These are phyloP conservation scores for Collariella sp. DNA, from an alignment of 495 filamentous ascomycete genomes.

Conservation along the genomic window DNA sequence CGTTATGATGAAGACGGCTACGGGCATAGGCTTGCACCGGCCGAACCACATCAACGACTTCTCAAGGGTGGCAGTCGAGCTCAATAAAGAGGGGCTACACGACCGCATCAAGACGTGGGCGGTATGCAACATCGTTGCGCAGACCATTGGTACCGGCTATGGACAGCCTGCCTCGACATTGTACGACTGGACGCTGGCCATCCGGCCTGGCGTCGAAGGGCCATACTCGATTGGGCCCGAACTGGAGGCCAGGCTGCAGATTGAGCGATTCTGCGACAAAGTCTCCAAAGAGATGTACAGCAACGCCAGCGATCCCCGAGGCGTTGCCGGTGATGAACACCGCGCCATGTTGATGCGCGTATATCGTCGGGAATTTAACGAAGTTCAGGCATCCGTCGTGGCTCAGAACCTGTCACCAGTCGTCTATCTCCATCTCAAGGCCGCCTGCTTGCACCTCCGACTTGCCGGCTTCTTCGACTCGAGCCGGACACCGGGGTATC, in stretches of 20 bases:
- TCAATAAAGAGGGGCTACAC: slow-evolving; percentile 74
- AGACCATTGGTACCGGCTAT: slow-evolving; percentile 82
- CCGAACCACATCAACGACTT: slow-evolving; percentile 89
- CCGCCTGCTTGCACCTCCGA: slow-evolving; percentile 73
- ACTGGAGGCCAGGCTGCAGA: slow-evolving; percentile 59
- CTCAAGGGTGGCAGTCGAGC: slow-evolving; percentile 68
- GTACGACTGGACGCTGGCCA: slow-evolving; percentile 76
- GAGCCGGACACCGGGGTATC: slow-evolving; percentile 61
- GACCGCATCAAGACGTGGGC: slow-evolving; percentile 88
- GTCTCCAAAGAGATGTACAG: slow-evolving; percentile 80
- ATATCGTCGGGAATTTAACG: slow-evolving; percentile 47
- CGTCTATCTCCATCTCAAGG: slow-evolving; percentile 64
- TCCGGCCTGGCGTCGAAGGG: slow-evolving; percentile 52
- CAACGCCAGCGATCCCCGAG: slow-evolving; percentile 65
- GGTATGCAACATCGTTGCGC: slow-evolving; percentile 86
- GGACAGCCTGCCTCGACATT: slow-evolving; percentile 82
- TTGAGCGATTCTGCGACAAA: slow-evolving; percentile 77
- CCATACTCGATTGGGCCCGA: slow-evolving; percentile 61
- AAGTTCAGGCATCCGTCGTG: slow-evolving; percentile 44
- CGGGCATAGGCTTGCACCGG: slow-evolving; percentile 82
- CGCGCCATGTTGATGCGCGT: slow-evolving; percentile 57
- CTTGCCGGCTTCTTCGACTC: slow-evolving; percentile 86
- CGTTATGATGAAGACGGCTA: slow-evolving; percentile 87
- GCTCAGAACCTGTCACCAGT: slow-evolving; percentile 48
- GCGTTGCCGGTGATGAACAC: slow-evolving; percentile 61